phyloP scores from a whole-genome alignment of 2,329 filamentous ascomycete species.

The Colletotrichum sp. region DNA sequence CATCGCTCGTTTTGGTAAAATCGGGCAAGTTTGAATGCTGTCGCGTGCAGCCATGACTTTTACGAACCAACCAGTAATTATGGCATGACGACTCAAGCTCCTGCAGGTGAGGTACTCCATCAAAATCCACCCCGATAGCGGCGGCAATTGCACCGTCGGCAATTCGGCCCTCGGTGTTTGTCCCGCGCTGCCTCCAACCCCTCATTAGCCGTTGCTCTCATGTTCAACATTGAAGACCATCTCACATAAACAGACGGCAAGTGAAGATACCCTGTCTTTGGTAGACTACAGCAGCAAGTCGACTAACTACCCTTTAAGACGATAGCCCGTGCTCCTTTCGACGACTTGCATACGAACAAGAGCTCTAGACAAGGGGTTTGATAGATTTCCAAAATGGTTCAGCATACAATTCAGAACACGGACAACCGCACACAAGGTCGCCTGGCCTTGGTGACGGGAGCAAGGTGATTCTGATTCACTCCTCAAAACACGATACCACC shows the following conservation, averaged over 20 bases:
- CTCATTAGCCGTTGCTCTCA: background rate
- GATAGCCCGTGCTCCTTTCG: background rate
- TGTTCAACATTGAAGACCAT: background rate
- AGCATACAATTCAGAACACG: conserved; percentile 22
- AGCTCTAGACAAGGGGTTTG: background rate
- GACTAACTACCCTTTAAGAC: background rate
- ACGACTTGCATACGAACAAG: background rate
- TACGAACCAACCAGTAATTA: background rate
- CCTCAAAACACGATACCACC: background rate
- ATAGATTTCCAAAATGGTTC: conserved; percentile 3
- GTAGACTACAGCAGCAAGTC: background rate
- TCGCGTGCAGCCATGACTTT: background rate
- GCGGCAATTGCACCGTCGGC: conserved; percentile 14
- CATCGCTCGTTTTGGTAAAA: background rate
- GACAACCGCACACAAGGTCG: conserved; percentile 30
- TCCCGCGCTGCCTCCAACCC: background rate
- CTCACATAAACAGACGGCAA: background rate
- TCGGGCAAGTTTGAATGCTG: background rate
- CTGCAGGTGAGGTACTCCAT: background rate
- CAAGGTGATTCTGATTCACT: conserved; percentile 27
- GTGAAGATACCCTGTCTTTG: background rate
- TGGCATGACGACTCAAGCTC: background rate
- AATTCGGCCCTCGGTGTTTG: conserved; percentile 11
- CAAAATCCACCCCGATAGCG: conserved; percentile 1
- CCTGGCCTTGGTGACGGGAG: conserved; percentile 36